phyloP scores from a whole-genome alignment of 352 stramenopile species.

The Phytopythium aichiense region DNA sequence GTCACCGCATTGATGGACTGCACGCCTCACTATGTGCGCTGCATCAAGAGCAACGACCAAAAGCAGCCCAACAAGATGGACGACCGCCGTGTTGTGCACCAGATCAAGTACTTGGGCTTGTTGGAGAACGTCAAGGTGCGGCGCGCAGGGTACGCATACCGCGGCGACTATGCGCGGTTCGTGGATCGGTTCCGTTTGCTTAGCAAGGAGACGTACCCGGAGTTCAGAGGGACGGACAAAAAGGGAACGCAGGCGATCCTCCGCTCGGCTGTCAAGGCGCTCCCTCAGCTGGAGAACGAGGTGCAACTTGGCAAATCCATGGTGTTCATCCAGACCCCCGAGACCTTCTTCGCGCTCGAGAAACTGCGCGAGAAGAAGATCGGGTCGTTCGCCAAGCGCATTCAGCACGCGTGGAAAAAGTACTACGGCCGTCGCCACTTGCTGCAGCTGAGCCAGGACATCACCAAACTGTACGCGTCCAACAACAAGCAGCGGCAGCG shows the following conservation, averaged over 20 bases:
- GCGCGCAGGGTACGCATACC: slow-evolving; percentile 79
- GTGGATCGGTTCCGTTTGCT: slow-evolving; percentile 81
- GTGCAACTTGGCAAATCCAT: slow-evolving; percentile 89
- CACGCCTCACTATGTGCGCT: slow-evolving; percentile 90
- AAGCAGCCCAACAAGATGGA: slow-evolving; percentile 86
- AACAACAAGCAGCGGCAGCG: slow-evolving; percentile 81
- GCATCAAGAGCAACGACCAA: slow-evolving; percentile 91
- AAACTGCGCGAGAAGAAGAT: slow-evolving; percentile 83
- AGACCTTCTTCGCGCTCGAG: slow-evolving; percentile 89
- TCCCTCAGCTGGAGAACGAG: slow-evolving; percentile 72
- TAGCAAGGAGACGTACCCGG: slow-evolving; percentile 79
- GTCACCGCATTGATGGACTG: slow-evolving; percentile 87
- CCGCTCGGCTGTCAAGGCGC: slow-evolving; percentile 58
- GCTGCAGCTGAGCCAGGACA: slow-evolving; percentile 78
- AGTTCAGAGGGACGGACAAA: slow-evolving; percentile 77
- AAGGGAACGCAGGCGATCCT: slow-evolving; percentile 84
- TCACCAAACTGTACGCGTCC: slow-evolving; percentile 80
- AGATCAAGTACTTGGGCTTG: slow-evolving; percentile 87
- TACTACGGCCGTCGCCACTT: slow-evolving; percentile 80
- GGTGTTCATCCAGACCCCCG: slow-evolving; percentile 89
- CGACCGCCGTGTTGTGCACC: slow-evolving; percentile 78
- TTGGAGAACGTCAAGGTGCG: slow-evolving; percentile 89
- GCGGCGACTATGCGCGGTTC: slow-evolving; percentile 84
- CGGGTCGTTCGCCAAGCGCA: slow-evolving; percentile 67
- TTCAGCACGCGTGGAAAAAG: slow-evolving; percentile 81